Evolutionary conservation across 2,329 filamentous ascomycete genomes (phyloP), one percentile per base, ranked within the genome.

Genomic region (Sphaerulina populicola): DNA sequence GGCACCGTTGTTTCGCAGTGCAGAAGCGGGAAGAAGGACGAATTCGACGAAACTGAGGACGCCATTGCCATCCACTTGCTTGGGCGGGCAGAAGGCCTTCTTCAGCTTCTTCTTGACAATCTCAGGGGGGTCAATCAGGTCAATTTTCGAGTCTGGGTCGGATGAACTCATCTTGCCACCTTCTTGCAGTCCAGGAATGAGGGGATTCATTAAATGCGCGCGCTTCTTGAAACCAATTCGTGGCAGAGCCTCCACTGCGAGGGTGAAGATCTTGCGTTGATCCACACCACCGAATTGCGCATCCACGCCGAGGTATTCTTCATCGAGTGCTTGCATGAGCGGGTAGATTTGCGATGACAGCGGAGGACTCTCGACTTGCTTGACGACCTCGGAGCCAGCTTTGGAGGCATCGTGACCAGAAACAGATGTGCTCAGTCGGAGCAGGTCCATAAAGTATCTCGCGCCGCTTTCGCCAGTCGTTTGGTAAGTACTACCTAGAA

Each of bases 301-400:
- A 68, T 98, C 91, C 3, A 90, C 87, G 51, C 82, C 82, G 3
- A 98, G 75, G 74, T 96, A 82, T 72, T 93, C 78, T 72, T 97
- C 91, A 64, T 97, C 91, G 42, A 97, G 74, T 0, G 86, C 86
- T 71, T 97, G 93, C 71, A 98, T 83, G 43, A 94, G 76, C 1
- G 88, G 87, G 74, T 94, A 94, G 55, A 91, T 78, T 10, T 91
- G 75, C 1, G 86, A 87, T 51, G 78, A 81, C 49, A 94, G 68
- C 2, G 85, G 79, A 8, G 85, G 80, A 63, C 91, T 89, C 51
- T 80, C 79, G 3, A 85, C 82, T 73, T 97, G 89, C 77, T 97
- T 97, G 59, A 98, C 91, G 6, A 97, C 81, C 70, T 97, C 93
- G 1, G 88, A 86, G 36, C 91, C 91, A 0, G 91, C 90, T 71